Conservation (phyloP, 1,284 basidiomycete species). For the Rhodotorula sp. region DNA sequence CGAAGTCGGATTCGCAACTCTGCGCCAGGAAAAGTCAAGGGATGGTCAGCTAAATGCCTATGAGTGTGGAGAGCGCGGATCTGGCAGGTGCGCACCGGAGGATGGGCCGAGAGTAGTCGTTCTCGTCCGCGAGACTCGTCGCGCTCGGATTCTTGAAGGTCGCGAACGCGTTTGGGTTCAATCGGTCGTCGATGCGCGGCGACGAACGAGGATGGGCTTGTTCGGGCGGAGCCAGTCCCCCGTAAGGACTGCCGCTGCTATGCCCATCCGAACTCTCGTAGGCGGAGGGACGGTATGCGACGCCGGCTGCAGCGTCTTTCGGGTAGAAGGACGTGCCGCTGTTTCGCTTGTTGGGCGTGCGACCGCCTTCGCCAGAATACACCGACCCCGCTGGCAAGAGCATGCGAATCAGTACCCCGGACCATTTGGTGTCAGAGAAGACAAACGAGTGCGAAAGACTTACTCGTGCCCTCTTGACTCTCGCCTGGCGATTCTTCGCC, state of each 20-base stretch:
- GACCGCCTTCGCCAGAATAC: conserved; percentile 10
- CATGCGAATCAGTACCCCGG: background rate
- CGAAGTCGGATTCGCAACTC: too few species aligned
- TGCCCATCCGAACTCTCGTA: conserved; percentile 4
- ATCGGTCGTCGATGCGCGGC: conserved; percentile 17
- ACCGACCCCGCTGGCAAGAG: conserved; percentile 7
- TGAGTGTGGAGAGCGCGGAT: too few species aligned
- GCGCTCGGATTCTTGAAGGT: conserved; percentile 12
- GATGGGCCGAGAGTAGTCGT: conserved; percentile 36
- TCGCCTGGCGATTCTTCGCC: conserved; percentile 1
- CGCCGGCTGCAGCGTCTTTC: background rate
- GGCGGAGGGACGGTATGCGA: conserved; percentile 10
- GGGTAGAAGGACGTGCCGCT: conserved; percentile 23
- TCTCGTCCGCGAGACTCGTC: conserved; percentile 31
- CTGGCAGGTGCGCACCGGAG: conserved; percentile 24
- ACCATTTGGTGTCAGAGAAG: background rate
- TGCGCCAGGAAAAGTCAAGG: background rate
- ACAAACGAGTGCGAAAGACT: background rate
- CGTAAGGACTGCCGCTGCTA: background rate
- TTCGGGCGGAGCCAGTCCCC: background rate
- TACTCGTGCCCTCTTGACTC: conserved; percentile 25
- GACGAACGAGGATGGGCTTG: background rate
- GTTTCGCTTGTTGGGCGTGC: conserved; percentile 5
- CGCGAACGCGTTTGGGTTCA: conserved; percentile 23
- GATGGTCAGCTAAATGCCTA: too few species aligned